Percentiles rank a stretch among this genome's conserved stretches.
These are phyloP conservation scores for Daldinia sp. DNA, from an alignment of 2,329 filamentous ascomycete species.

Conservation along the genomic window DNA sequence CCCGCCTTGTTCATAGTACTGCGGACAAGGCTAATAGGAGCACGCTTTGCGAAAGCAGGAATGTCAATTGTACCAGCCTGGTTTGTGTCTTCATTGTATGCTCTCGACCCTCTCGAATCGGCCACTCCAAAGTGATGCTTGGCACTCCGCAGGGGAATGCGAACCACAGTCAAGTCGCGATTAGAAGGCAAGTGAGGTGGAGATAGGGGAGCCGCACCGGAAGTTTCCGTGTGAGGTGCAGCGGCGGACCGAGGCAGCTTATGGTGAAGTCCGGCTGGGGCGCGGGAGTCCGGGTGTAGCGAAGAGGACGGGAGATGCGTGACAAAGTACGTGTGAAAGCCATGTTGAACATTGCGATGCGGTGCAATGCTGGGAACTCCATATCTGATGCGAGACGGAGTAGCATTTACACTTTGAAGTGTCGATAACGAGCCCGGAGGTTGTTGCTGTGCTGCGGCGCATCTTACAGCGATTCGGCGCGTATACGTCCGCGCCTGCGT, in stretches of 20 bases:
- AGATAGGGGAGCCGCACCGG: constrained; percentile 68
- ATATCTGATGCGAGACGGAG: constrained; percentile 20
- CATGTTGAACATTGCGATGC: constrained; percentile 53
- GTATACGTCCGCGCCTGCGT: constrained; percentile 40
- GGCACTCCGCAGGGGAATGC: constrained; percentile 91
- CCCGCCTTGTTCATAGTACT: constrained; percentile 62
- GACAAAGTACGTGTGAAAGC: constrained; percentile 97
- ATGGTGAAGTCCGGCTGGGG: constrained; percentile 75
- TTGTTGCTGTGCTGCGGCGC: constrained; percentile 6
- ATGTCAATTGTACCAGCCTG: constrained; percentile 95
- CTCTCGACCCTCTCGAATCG: constrained; percentile 82
- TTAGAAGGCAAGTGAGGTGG: constrained; percentile 69
- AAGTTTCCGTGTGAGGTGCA: constrained; percentile 75
- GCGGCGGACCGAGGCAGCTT: constrained; percentile 89
- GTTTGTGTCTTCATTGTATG: constrained; percentile 93
- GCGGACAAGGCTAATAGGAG: constrained; percentile 72
- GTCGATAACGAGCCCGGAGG: constrained; percentile 31
- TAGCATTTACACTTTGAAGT: constrained; percentile 20
- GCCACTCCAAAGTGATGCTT: constrained; percentile 95
- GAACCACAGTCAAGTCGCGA: constrained; percentile 90
- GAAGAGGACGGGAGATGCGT: constrained; percentile 95
- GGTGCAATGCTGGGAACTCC: constrained; percentile 15
- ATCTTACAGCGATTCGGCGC: constrained; percentile 15
- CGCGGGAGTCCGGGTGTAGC: constrained; percentile 84
- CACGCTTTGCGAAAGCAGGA: constrained; percentile 89